A percentile compares a stretch with the other conserved stretches of the same genome.
Evolutionary conservation across 140 eudicot genomes (phyloP).

Genomic region (Erigeron philadelphicus): DNA sequence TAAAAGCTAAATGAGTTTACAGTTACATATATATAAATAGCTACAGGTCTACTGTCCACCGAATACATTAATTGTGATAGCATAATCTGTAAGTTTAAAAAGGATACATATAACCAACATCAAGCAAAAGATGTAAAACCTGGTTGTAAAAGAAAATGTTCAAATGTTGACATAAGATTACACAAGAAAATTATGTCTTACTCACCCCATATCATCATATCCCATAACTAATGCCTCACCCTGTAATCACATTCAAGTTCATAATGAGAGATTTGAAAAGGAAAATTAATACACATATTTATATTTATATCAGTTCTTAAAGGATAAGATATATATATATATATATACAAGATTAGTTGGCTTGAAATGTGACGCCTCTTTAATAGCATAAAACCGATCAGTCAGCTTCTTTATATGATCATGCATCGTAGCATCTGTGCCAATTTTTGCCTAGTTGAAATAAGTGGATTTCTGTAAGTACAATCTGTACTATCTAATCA

Average conservation of each 20-base stretch:
- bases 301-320: not conserved
- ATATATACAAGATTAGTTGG: slow-evolving; percentile 83
- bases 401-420: slow-evolving; percentile 95
- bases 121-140: slow-evolving; percentile 1
- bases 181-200: slow-evolving; percentile 7
- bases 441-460: slow-evolving; percentile 49
- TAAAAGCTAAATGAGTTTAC: not conserved
- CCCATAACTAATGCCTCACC: slow-evolving; percentile 99
- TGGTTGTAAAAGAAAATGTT: slow-evolving; percentile 9
- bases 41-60: not conserved
- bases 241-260: slow-evolving; percentile 45
- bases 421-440: slow-evolving; percentile 99
- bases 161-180: not conserved
- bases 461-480: not conserved
- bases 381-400: slow-evolving; percentile 93
- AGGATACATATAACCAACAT: slow-evolving; percentile 8
- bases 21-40: not conserved
- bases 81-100: slow-evolving; percentile 6
- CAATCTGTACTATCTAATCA: slow-evolving; percentile 1
- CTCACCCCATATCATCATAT: slow-evolving; percentile 97
- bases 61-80: slow-evolving; percentile 1
- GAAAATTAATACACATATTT: not conserved
- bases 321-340: slow-evolving; percentile 15
- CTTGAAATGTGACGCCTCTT: slow-evolving; percentile 73
- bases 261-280: slow-evolving; percentile 4